A percentile compares a stretch with the other conserved stretches of the same genome.
Evolutionary conservation across 177 flowering plant genomes (phyloP).

Genomic region (Vitis hybrid): DNA sequence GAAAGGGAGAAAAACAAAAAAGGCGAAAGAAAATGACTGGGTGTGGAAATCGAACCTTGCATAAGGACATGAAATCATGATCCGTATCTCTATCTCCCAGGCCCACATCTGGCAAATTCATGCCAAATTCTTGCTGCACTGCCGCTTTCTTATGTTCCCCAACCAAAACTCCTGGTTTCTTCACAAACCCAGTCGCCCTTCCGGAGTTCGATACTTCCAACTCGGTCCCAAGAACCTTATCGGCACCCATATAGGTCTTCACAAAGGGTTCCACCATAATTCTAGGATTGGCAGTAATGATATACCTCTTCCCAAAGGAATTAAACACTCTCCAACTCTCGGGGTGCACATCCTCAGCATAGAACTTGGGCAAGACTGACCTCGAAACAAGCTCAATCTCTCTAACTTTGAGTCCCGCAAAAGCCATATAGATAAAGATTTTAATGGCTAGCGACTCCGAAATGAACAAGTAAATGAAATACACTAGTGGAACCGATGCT

Average conservation of each 20-base stretch:
- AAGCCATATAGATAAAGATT: slow-evolving; percentile 53
- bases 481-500: slow-evolving; percentile 50
- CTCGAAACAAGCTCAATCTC: slow-evolving; percentile 66
- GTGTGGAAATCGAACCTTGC: slow-evolving; percentile 56
- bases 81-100: slow-evolving; percentile 73
- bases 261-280: slow-evolving; percentile 84
- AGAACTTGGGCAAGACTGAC: slow-evolving; percentile 74
- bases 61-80: slow-evolving; percentile 72
- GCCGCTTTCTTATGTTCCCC: slow-evolving; percentile 59
- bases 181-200: slow-evolving; percentile 72
- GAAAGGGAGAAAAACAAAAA: not conserved
- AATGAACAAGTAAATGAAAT: slow-evolving; percentile 48
- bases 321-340: slow-evolving; percentile 71
- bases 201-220: slow-evolving; percentile 55
- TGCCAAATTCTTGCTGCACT: slow-evolving; percentile 52
- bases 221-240: slow-evolving; percentile 82
- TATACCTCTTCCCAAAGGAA: slow-evolving; percentile 59
- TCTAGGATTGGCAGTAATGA: slow-evolving; percentile 70
- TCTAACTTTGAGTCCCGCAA: slow-evolving; percentile 53
- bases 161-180: slow-evolving; percentile 73
- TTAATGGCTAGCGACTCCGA: slow-evolving; percentile 55
- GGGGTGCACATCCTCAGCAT: slow-evolving; percentile 73
- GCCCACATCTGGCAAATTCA: slow-evolving; percentile 65
- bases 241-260: slow-evolving; percentile 61
- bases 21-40: not conserved